Base-by-base conservation (phyloP, 176 grass and related monocot genomes). In the Melocanna baccifera region DNA sequence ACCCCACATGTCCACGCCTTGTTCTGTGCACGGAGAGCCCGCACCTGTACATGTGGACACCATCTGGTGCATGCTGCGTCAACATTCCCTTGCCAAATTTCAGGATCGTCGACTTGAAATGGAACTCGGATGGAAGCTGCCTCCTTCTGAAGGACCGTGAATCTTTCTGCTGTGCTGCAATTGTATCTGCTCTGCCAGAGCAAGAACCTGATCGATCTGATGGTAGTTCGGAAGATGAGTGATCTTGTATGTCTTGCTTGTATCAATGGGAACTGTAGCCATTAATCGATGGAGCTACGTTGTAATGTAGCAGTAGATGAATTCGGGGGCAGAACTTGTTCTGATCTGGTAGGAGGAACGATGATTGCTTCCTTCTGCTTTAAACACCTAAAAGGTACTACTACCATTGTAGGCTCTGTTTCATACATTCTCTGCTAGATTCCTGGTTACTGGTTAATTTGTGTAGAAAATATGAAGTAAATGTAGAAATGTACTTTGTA, bases 141-240 rank as follows among this genome's bases (percentile, higher is more conserved):
- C 93, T 98, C 46, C 91, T 98, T 23, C 84, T 98, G 45, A 98
- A 98, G 88, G 93, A 91, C 42, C 86, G 88, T 11, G 96, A 98
- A 22, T 87, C 69, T 9, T 98, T 95, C 77, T 98, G 93, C 82
- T 98, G 96, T 28, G 89, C 96, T 51, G 89, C 89, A 25, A 75
- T 95, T 2, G 85, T 93, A 19, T 87, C 88, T 37, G 58, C 78
- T 74, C 85, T 92, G 74, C 84, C 86, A n/a, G 80, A 92, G 68
- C 75, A 87, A 80, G 85, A 84, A 75, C 61, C 61, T 1, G 84
- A 88, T 62, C 86, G 84, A 26, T 79, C 84, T 58, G 89, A 89
- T 16, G 92, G 82, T 45, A 90, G 52, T 3, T 85, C 90, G 19
- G 92, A 92, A 47, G 90, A 92, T 70, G 92, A 90, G 67, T 94